Conservation (phyloP, 352 stramenopile species). For the Globisporangium abappressorium region DNA sequence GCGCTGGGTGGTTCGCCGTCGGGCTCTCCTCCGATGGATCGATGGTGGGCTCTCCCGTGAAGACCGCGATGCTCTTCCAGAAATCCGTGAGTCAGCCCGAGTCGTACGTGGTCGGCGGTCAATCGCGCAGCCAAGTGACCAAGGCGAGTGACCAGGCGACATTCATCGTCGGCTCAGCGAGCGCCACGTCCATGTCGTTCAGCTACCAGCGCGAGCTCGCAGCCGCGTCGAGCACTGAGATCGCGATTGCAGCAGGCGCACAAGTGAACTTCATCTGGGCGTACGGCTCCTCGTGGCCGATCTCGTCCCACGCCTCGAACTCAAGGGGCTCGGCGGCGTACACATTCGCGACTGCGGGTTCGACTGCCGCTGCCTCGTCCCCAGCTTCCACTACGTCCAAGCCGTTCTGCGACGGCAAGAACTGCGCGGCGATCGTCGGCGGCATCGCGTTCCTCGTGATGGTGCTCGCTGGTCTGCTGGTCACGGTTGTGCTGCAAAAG, state of each 20-base stretch:
- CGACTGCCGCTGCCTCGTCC: no score
- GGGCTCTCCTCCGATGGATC: constrained; percentile 31
- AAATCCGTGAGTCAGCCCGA: constrained; percentile 31
- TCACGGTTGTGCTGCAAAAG: not conserved
- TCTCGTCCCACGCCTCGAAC: constrained; percentile 39
- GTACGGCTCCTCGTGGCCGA: constrained; percentile 63
- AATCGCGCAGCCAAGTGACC: constrained; percentile 42
- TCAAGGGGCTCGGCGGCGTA: constrained; percentile 53
- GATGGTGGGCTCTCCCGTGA: constrained; percentile 67
- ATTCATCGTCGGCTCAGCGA: constrained; percentile 35
- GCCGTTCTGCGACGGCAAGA: constrained; percentile 14
- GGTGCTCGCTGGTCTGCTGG: constrained; percentile 27
- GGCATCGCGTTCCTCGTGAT: constrained; percentile 50
- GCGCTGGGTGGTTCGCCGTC: constrained; percentile 59
- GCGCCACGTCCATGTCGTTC: constrained; percentile 51
- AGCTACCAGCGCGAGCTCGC: constrained; percentile 66
- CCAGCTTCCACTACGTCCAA: no score
- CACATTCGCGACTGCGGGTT: constrained; percentile 24
- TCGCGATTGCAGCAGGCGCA: constrained; percentile 25
- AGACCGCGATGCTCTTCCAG: constrained; percentile 75
- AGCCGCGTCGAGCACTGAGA: constrained; percentile 39
- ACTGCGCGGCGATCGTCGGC: constrained; percentile 60
- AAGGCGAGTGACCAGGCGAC: constrained; percentile 40
- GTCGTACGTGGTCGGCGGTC: constrained; percentile 50
- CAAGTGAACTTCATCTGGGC: constrained; percentile 66